phyloP scores from a whole-genome alignment of 1,139 yeast species.

The Candida pseudoviswanathii region DNA sequence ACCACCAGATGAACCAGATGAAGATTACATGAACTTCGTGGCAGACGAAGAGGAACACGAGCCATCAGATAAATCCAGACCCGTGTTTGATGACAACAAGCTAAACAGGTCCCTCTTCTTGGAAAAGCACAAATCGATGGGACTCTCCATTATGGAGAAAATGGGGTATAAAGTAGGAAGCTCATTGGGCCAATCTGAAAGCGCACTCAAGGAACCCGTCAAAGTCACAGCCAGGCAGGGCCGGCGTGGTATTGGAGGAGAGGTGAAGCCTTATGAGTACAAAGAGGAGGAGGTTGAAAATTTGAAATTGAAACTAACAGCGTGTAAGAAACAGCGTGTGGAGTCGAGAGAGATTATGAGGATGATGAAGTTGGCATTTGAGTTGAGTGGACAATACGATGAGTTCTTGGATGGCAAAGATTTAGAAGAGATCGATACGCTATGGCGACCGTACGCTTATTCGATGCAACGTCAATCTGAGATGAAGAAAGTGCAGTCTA shows the following conservation, averaged over 20 bases:
- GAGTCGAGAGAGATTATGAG: conserved; percentile 12
- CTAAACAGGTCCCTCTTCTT: conserved; percentile 17
- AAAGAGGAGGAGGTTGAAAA: conserved; percentile 3
- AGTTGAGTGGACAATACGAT: conserved; percentile 29
- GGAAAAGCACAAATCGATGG: conserved; percentile 31
- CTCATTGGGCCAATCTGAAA: conserved; percentile 35
- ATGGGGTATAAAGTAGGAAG: conserved; percentile 58
- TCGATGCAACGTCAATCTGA: background rate
- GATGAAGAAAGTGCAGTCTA: background rate
- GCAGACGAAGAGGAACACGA: background rate
- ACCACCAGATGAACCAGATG: background rate
- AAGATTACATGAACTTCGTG: conserved; percentile 8
- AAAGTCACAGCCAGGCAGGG: conserved; percentile 13
- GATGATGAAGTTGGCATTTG: conserved; percentile 28
- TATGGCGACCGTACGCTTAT: conserved; percentile 29
- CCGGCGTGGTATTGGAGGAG: conserved; percentile 16
- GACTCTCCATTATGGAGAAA: conserved; percentile 52
- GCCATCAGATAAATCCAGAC: background rate
- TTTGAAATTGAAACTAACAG: conserved; percentile 1
- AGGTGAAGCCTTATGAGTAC: background rate
- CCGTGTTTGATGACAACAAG: background rate
- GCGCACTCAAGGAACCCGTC: conserved; percentile 22
- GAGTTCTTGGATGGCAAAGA: conserved; percentile 9
- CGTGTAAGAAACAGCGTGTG: background rate
- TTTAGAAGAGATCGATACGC: conserved; percentile 18